These are phyloP conservation scores for Sarcodon sp. DNA, from an alignment of 768 basidiomycete genomes.

Conservation along the genomic window DNA sequence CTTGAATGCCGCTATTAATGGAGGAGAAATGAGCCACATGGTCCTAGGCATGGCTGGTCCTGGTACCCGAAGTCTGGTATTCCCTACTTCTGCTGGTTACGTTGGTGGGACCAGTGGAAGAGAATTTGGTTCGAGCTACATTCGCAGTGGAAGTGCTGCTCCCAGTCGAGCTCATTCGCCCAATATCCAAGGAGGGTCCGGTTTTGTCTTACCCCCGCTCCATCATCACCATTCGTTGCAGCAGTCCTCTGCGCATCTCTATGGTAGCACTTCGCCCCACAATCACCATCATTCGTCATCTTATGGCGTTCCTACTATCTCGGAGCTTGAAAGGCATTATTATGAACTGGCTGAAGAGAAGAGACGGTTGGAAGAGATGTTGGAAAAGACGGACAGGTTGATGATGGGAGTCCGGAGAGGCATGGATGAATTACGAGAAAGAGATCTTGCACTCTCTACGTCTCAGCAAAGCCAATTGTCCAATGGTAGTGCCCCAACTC, in stretches of 20 bases:
- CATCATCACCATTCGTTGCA: constrained; percentile 6
- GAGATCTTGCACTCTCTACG: constrained; percentile 10
- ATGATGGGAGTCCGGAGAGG: constrained; percentile 62
- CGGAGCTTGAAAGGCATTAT: constrained; percentile 66
- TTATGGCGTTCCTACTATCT: constrained; percentile 28
- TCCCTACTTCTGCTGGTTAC: background rate
- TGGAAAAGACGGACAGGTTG: constrained; percentile 62
- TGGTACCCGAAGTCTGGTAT: constrained; percentile 7
- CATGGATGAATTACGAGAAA: constrained; percentile 59
- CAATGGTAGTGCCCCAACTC: constrained; percentile 1
- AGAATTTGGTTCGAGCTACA: constrained; percentile 31
- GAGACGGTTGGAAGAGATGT: constrained; percentile 56
- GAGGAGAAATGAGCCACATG: constrained; percentile 13
- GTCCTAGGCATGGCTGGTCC: constrained; percentile 4
- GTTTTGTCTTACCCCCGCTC: constrained; percentile 27
- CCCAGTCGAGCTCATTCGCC: constrained; percentile 70
- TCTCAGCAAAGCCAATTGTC: background rate
- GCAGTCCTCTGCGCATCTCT: constrained; percentile 8
- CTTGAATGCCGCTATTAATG: constrained; percentile 28
- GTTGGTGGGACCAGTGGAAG: background rate
- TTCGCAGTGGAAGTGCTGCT: constrained; percentile 37
- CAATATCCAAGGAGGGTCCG: constrained; percentile 17
- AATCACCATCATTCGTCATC: constrained; percentile 37
- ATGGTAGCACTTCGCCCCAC: constrained; percentile 12
- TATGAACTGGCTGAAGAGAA: constrained; percentile 49